Percentiles rank a stretch among this genome's conserved stretches.
Conservation (phyloP, 2,329 filamentous ascomycete genomes). For the Dactylonectria estremocensis region DNA sequence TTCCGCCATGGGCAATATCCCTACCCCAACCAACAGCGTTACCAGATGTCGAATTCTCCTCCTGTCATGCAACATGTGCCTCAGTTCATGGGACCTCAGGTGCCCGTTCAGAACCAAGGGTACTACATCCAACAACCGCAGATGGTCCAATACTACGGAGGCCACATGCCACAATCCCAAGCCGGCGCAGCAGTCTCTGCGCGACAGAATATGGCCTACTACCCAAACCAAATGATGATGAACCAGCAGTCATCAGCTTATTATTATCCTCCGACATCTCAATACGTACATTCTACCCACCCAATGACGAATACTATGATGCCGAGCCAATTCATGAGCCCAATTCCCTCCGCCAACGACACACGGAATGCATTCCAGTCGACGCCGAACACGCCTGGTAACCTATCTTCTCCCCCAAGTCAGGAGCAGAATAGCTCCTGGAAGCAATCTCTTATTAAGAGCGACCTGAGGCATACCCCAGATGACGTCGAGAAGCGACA, state of each 20-base stretch:
- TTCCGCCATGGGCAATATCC: conserved; percentile 59
- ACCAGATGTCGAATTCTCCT: conserved; percentile 54
- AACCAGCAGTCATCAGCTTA: conserved; percentile 59
- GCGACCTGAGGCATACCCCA: conserved; percentile 38
- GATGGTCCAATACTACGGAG: conserved; percentile 62
- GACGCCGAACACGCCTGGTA: conserved; percentile 24
- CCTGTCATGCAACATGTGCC: conserved; percentile 58
- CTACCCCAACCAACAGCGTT: conserved; percentile 54
- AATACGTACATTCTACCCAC: conserved; percentile 55
- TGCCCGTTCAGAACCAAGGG: conserved; percentile 58
- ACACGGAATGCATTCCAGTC: conserved; percentile 41
- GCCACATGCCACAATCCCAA: conserved; percentile 58
- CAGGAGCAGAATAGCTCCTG: conserved; percentile 44
- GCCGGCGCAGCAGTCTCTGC: conserved; percentile 53
- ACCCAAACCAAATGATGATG: conserved; percentile 61
- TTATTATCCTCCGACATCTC: conserved; percentile 61
- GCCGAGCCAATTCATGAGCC: conserved; percentile 54
- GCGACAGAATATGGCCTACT: conserved; percentile 61
- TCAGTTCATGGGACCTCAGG: conserved; percentile 58
- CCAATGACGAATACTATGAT: conserved; percentile 53
- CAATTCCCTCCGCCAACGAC: conserved; percentile 44
- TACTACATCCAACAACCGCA: conserved; percentile 66
- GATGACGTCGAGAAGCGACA: conserved; percentile 43
- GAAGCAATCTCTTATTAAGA: conserved; percentile 30
- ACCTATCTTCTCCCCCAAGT: conserved; percentile 30